phyloP scores from a whole-genome alignment of 192 early-diverging fungal genomes.

The Linderina pennispora region DNA sequence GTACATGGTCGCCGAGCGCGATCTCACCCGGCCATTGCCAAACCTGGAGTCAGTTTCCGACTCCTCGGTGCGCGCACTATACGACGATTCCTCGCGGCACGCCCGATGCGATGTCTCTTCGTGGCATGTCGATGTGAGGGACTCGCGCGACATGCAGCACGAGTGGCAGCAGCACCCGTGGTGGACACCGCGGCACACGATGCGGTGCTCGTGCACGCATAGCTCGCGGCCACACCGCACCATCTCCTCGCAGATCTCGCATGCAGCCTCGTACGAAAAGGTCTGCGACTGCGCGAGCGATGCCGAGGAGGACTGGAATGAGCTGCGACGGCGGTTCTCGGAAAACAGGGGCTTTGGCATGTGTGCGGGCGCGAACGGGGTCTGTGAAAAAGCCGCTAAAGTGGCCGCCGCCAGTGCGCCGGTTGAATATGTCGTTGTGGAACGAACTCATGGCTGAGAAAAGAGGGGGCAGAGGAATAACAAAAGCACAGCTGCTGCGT shows the following conservation, averaged over 20 bases:
- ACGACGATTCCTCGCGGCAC: conserved; percentile 1
- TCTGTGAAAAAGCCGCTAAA: conserved; percentile 24
- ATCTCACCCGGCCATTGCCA: conserved; percentile 27
- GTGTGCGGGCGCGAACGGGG: conserved; percentile 24
- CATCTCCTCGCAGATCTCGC: conserved; percentile 39
- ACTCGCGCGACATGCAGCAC: conserved; percentile 12
- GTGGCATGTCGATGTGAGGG: neutral
- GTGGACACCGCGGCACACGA: conserved; percentile 16
- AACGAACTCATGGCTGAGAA: conserved; percentile 26
- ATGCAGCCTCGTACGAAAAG: conserved; percentile 37
- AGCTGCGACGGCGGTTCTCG: conserved; percentile 11
- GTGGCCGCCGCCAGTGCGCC: conserved; percentile 14
- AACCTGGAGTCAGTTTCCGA: conserved; percentile 29
- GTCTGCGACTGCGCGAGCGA: neutral
- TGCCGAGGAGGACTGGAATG: conserved; percentile 2
- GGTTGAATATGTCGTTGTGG: conserved; percentile 31
- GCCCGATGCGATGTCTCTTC: too few relatives aligned
- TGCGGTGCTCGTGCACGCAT: conserved; percentile 35
- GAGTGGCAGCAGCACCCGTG: conserved; percentile 24
- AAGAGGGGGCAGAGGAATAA: neutral
- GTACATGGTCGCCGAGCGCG: conserved; percentile 32
- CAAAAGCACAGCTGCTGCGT: too few relatives aligned
- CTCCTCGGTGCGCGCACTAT: conserved; percentile 25
- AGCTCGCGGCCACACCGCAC: conserved; percentile 22
- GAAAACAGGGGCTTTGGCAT: conserved; percentile 39